A percentile compares a stretch with the other conserved stretches of the same genome.
These are phyloP conservation scores for Bimuria novae-zelandiae DNA, from an alignment of 2,329 filamentous ascomycete species.

Conservation along the genomic window DNA sequence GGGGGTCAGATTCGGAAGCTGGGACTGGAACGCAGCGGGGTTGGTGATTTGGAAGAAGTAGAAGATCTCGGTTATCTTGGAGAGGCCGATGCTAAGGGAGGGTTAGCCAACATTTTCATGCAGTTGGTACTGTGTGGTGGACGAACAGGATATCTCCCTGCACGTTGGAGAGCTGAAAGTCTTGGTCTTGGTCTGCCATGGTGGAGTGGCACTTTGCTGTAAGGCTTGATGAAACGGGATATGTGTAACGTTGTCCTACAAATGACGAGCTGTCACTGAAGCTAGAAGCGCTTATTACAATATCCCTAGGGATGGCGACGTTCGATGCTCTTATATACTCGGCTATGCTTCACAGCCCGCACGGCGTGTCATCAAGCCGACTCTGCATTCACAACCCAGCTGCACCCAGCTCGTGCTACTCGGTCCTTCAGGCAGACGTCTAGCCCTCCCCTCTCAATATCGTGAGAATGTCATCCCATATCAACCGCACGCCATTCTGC, in stretches of 20 bases:
- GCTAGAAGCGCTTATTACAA: too few relatives aligned
- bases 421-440: neutral
- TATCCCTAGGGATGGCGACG: too few relatives aligned
- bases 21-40: conserved; percentile 4
- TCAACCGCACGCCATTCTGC: too few relatives aligned
- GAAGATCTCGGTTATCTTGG: conserved; percentile 9
- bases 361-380: neutral
- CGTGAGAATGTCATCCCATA: too few relatives aligned
- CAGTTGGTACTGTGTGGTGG: too few relatives aligned
- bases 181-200: neutral
- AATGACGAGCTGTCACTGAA: neutral
- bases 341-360: too few relatives aligned
- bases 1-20: conserved; percentile 8
- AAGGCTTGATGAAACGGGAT: neutral
- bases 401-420: neutral
- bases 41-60: conserved; percentile 8
- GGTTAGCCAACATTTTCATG: neutral
- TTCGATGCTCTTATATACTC: neutral
- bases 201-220: neutral
- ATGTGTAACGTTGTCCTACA: neutral
- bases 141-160: conserved; percentile 1
- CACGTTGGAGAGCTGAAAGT: conserved; percentile 1
- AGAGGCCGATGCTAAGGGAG: conserved; percentile 1
- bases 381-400: neutral
- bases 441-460: too few relatives aligned